Evolutionary conservation across 257 asterid species (phyloP).

Genomic region (Nicotiana benthamiana): DNA sequence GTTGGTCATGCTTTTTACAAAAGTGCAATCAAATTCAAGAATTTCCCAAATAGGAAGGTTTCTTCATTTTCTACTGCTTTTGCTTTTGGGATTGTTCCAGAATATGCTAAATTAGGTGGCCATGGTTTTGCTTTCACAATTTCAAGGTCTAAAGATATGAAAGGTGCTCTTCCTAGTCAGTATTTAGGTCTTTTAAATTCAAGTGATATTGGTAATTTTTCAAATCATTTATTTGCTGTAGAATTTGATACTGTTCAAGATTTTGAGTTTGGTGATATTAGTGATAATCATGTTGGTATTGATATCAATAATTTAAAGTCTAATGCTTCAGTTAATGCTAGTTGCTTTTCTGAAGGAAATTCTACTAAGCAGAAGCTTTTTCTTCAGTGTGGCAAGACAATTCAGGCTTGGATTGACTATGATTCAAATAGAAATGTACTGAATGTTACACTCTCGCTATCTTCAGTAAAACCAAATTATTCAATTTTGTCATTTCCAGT

Average conservation of each 20-base stretch:
- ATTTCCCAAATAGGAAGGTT: constrained; percentile 28
- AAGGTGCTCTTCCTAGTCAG: constrained; percentile 46
- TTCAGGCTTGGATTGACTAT: constrained; percentile 68
- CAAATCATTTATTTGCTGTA: constrained; percentile 63
- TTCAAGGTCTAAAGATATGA: constrained; percentile 26
- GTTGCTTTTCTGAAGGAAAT: constrained; percentile 23
- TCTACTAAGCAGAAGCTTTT: constrained; percentile 13
- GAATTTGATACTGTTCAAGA: constrained; percentile 57
- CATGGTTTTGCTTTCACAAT: constrained; percentile 62
- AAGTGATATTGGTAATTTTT: constrained; percentile 30
- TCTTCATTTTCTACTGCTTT: constrained; percentile 60
- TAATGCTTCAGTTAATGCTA: constrained; percentile 42
- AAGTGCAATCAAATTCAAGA: constrained; percentile 39
- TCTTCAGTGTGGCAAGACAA: constrained; percentile 39
- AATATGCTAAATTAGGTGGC: constrained; percentile 43
- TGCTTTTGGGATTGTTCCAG: constrained; percentile 55
- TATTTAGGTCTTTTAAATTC: constrained; percentile 52
- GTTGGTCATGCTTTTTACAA: constrained; percentile 56
- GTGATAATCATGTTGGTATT: constrained; percentile 66
- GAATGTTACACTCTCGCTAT: constrained; percentile 51
- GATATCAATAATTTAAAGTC: constrained; percentile 48
- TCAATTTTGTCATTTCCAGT: constrained; percentile 43
- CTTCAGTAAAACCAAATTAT: constrained; percentile 38
- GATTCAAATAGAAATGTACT: constrained; percentile 25
- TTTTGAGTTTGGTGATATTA: constrained; percentile 42